Base-by-base conservation (phyloP, 1,284 basidiomycete genomes). In the Rhodotorula sp. region DNA sequence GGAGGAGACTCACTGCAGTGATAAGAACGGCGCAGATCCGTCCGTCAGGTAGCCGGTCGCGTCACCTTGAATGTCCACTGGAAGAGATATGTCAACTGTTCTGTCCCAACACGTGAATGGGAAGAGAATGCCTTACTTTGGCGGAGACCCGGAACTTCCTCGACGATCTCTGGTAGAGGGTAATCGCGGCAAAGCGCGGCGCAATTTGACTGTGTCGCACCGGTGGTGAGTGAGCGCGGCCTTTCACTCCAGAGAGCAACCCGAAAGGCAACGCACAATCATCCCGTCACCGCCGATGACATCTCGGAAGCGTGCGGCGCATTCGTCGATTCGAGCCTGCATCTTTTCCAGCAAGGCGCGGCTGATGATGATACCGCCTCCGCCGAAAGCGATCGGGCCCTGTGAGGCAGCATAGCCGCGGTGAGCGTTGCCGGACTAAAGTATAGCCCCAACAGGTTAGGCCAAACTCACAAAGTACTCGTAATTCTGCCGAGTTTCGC, bases 231-330 rank as follows among this genome's bases (percentile, higher is more conserved):
- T 30, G 37, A 8, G 10, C 37, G 37, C 10, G 37, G 10, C 37
- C 37, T 42, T 42, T 33, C 12, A 33, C 24, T 2, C 8, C 0
- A 12, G 15, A 24, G 18, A 7, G 6, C 17, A 20, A 49, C 18
- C 26, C 6, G 1, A 42, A 10, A 26, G 15, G 24, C 20, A 6
- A 33, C 68, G 30, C n/a, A 69, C 71, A 5, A 76, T 66, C 54
- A 77, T 62, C 4, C 72, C 72, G 64, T 77, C 76, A 20, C 76
- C 76, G 37, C 67, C 71, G 10, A 64, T 71, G 3, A 67, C 33
- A 20, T 65, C 29, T 6, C 30, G 30, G 58, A 67, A 69, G 6
- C 57, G 48, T 3, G 42, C 45, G 0, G 65, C 64, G 62, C 72
- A 74, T 12, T 63, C 26, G 48, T 71, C 69, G 51, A 74, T 37